Evolutionary conservation across 495 filamentous ascomycete species (phyloP).

Genomic region (Podospora australis): DNA sequence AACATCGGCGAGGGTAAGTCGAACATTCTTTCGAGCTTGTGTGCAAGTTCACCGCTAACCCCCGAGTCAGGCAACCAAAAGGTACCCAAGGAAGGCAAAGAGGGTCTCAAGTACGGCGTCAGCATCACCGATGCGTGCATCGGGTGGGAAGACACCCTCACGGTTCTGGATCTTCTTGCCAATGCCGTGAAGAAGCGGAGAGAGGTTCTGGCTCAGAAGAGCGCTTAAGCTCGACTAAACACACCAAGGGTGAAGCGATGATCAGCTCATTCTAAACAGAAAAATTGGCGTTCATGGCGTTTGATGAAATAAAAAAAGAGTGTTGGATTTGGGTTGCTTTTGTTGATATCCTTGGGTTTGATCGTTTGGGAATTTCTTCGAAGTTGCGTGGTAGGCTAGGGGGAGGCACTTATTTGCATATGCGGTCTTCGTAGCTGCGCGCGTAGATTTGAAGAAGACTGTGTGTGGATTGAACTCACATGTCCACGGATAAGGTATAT

Average conservation of each 20-base stretch:
- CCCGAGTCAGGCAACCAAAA: slow-evolving; percentile 69
- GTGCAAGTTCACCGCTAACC: slow-evolving; percentile 13
- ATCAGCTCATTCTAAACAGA: no score
- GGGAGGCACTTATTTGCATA: no score
- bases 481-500: no score
- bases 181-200: slow-evolving; percentile 68
- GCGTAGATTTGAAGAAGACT: no score
- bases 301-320: no score
- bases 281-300: no score
- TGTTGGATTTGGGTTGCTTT: no score
- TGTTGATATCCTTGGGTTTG: background rate
- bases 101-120: slow-evolving; percentile 86
- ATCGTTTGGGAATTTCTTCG: no score
- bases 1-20: slow-evolving; percentile 81
- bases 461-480: no score
- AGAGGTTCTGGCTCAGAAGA: slow-evolving; percentile 32
- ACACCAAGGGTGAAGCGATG: background rate
- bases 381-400: no score
- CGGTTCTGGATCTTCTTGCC: slow-evolving; percentile 70
- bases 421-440: no score
- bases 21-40: background rate
- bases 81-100: slow-evolving; percentile 81
- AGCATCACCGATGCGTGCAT: slow-evolving; percentile 99
- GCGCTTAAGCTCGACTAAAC: background rate
- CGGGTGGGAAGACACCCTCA: slow-evolving; percentile 85